phyloP scores from a whole-genome alignment of 345 rosid genomes.

The Camelina laxa region DNA sequence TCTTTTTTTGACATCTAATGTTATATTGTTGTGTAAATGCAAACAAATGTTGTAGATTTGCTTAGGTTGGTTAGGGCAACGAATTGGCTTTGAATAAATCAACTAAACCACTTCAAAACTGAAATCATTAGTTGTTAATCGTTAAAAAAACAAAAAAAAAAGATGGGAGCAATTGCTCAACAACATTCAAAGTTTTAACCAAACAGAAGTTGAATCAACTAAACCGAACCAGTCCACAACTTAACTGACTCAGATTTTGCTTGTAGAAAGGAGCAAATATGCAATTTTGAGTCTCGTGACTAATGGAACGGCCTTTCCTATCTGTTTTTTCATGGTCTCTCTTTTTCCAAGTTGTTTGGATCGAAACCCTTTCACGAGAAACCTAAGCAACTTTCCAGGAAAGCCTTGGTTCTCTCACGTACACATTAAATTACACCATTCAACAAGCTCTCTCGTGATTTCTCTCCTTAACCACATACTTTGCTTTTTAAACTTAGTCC shows the following conservation, averaged over 20 bases:
- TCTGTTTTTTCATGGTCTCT: conserved; percentile 17
- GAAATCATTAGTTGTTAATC: no score
- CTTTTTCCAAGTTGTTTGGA: conserved; percentile 45
- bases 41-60: neutral
- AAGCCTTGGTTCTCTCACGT: conserved; percentile 27
- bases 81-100: neutral
- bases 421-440: conserved; percentile 28
- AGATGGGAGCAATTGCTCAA: no score
- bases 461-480: conserved; percentile 36
- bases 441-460: conserved; percentile 39
- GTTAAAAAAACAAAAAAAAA: no score
- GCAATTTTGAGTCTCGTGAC: conserved; percentile 35
- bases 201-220: neutral
- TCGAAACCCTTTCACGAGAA: conserved; percentile 43
- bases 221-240: conserved; percentile 8
- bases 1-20: no score
- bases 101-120: neutral
- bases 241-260: neutral
- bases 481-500: conserved; percentile 1
- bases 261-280: neutral
- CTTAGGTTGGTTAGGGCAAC: neutral
- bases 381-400: conserved; percentile 37
- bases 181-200: neutral
- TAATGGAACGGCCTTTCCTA: conserved; percentile 27
- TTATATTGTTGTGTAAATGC: no score